Evolutionary conservation across 2,329 filamentous ascomycete species (phyloP).

Genomic region (Geosmithia putterillii): DNA sequence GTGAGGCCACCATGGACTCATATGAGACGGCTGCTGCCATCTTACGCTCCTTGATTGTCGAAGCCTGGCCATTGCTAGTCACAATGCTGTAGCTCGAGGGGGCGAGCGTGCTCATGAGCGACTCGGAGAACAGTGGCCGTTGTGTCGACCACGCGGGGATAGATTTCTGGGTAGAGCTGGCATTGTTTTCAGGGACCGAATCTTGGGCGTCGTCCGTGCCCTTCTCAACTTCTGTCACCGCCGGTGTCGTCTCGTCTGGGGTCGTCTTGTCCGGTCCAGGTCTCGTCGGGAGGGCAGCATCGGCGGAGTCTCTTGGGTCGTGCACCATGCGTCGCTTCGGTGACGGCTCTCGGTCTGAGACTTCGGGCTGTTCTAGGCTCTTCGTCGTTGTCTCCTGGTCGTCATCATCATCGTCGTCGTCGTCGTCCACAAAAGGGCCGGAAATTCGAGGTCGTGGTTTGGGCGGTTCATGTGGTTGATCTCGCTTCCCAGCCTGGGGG

Average conservation of each 20-base stretch:
- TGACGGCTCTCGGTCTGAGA: slow-evolving; percentile 6
- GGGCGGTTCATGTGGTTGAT: slow-evolving; percentile 17
- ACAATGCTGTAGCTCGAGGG: slow-evolving; percentile 26
- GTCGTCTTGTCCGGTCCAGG: neutral
- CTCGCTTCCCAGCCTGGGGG: slow-evolving; percentile 30
- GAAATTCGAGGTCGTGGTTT: slow-evolving; percentile 19
- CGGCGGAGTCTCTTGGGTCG: slow-evolving; percentile 6
- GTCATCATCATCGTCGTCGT: slow-evolving; percentile 23
- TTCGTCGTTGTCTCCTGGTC: slow-evolving; percentile 10
- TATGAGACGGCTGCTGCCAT: slow-evolving; percentile 37
- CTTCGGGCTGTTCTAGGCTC: neutral
- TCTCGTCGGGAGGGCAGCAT: neutral
- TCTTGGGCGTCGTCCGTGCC: neutral
- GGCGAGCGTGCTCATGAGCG: slow-evolving; percentile 12
- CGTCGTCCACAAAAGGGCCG: slow-evolving; percentile 26
- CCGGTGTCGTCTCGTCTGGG: neutral
- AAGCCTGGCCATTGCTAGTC: slow-evolving; percentile 45
- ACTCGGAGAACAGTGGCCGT: slow-evolving; percentile 13
- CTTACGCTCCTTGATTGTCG: slow-evolving; percentile 43
- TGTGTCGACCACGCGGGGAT: slow-evolving; percentile 4
- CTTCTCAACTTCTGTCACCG: neutral
- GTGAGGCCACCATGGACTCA: slow-evolving; percentile 53
- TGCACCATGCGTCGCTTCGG: slow-evolving; percentile 19
- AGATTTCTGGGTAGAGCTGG: neutral
- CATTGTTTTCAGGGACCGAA: neutral